Conservation (phyloP, 306 rosid genomes). For the Medicago lupulina region DNA sequence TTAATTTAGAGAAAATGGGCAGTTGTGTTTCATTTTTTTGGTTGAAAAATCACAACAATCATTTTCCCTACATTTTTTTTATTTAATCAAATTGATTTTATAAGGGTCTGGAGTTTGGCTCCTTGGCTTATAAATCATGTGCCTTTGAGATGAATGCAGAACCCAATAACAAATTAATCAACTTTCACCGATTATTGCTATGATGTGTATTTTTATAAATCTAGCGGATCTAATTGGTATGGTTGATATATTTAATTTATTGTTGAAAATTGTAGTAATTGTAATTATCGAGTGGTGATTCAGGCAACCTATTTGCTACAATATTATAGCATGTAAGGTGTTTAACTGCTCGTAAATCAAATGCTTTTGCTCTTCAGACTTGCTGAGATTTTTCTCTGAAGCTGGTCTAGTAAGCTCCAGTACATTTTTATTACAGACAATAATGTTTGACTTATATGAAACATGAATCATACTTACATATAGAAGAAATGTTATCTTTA, state of each 20-base stretch:
- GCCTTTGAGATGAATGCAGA: constrained; percentile 21
- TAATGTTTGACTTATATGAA: too few relatives aligned
- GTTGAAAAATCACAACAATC: constrained; percentile 70
- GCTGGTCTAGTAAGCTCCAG: constrained; percentile 93
- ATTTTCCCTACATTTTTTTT: constrained; percentile 59
- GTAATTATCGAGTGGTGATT: not conserved
- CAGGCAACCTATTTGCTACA: constrained; percentile 58
- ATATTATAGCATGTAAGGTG: constrained; percentile 47
- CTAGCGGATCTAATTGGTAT: not conserved
- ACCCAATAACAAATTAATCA: not conserved
- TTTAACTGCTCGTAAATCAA: constrained; percentile 59
- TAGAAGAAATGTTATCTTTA: too few relatives aligned
- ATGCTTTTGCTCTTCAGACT: constrained; percentile 19
- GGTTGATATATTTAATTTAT: not conserved
- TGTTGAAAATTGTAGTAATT: too few relatives aligned
- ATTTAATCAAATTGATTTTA: not conserved
- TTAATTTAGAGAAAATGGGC: constrained; percentile 66
- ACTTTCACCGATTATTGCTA: not conserved
- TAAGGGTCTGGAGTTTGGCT: constrained; percentile 13
- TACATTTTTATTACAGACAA: constrained; percentile 52
- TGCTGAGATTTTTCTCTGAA: constrained; percentile 70
- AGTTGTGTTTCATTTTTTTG: constrained; percentile 61
- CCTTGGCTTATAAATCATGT: constrained; percentile 24
- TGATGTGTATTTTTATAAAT: not conserved
- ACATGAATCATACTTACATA: too few relatives aligned